Conservation (phyloP, 2,329 filamentous ascomycete species). For the Zelopaecilomyces penicillatus region DNA sequence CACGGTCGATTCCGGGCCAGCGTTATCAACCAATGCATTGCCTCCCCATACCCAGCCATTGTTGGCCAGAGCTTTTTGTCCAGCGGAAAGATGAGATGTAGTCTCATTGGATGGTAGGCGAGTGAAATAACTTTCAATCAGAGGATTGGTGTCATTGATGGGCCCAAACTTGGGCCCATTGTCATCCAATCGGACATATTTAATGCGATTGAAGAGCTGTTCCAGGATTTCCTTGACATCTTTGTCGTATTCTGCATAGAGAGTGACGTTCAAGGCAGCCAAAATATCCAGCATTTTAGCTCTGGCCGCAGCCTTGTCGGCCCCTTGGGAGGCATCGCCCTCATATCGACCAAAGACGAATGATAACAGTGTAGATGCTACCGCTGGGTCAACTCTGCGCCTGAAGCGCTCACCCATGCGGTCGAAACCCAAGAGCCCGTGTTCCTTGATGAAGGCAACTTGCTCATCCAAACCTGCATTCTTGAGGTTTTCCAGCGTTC, state of each 20-base stretch:
- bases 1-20: constrained; percentile 79
- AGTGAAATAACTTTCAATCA: constrained; percentile 94
- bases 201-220: constrained; percentile 88
- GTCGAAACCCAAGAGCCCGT: constrained; percentile 64
- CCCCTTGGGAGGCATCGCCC: constrained; percentile 30
- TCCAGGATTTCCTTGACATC: constrained; percentile 79
- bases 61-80: constrained; percentile 77
- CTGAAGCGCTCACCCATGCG: constrained; percentile 73
- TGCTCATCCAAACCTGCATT: constrained; percentile 37
- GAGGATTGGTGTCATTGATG: constrained; percentile 66
- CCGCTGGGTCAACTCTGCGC: constrained; percentile 58
- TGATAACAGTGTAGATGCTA: constrained; percentile 50
- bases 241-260: constrained; percentile 85
- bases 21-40: constrained; percentile 88
- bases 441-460: constrained; percentile 55
- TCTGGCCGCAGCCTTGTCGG: constrained; percentile 42
- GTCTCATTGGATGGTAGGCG: constrained; percentile 70
- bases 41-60: constrained; percentile 99
- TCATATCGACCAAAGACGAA: constrained; percentile 53
- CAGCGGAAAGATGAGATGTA: constrained; percentile 67
- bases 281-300: constrained; percentile 56
- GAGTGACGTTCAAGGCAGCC: constrained; percentile 76
- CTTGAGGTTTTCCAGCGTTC: constrained; percentile 37
- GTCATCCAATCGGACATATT: constrained; percentile 88
- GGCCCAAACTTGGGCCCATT: constrained; percentile 80